Evolutionary conservation across 225 moss, liverwort and hornwort genomes (phyloP).

Genomic region (Thuidium tamariscinum): DNA sequence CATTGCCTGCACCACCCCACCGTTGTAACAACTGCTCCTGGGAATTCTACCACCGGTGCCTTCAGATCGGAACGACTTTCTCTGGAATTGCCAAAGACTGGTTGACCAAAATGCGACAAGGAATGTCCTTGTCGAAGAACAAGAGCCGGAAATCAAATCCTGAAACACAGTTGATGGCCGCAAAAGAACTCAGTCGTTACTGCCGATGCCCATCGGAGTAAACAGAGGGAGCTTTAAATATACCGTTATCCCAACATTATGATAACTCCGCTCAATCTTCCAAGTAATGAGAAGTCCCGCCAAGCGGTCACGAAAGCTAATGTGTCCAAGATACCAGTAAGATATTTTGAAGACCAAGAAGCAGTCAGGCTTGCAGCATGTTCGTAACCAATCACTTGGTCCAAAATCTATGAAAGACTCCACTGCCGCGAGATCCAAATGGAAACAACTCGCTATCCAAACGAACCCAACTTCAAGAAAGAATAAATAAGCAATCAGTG

Average conservation of each 20-base stretch:
- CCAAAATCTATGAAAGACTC: neutral
- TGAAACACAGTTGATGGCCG: neutral
- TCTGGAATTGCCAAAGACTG: neutral
- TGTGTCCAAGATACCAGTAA: neutral
- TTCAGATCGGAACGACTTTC: neutral
- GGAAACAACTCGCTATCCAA: neutral
- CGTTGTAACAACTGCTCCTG: neutral
- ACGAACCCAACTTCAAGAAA: neutral
- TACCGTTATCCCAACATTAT: neutral
- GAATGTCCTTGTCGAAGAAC: neutral
- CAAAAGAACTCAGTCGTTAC: neutral
- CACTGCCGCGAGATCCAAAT: neutral
- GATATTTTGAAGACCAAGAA: neutral
- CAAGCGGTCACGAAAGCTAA: neutral
- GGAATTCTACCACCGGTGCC: neutral
- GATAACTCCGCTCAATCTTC: neutral
- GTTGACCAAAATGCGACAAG: neutral
- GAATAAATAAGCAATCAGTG: neutral
- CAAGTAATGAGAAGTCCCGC: neutral
- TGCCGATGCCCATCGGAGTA: neutral
- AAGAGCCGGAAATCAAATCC: neutral
- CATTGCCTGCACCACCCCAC: slow-evolving; percentile 40
- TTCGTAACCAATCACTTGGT: neutral
- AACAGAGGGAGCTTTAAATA: neutral
- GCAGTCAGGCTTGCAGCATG: neutral